Conservation (phyloP, 2,329 filamentous ascomycete species). For the Dothideomycetes sp. region DNA sequence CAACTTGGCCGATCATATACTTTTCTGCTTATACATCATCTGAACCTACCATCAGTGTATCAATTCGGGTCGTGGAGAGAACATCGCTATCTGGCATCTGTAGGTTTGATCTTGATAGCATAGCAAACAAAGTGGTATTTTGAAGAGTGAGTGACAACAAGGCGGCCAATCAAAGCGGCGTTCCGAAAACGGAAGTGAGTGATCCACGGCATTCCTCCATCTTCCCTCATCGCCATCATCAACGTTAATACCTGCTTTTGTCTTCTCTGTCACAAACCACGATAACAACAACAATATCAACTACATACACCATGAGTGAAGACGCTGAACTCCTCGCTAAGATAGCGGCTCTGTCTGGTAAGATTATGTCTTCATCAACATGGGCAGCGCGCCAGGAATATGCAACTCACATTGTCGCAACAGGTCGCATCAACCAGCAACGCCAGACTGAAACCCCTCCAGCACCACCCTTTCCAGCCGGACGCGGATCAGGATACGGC, state of each 20-base stretch:
- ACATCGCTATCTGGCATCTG: no score
- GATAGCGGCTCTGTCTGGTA: constrained; percentile 16
- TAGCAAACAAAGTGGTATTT: neutral
- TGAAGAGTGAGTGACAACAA: neutral
- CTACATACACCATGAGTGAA: constrained; percentile 12
- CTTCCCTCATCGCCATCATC: neutral
- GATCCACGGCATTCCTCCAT: no score
- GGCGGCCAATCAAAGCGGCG: neutral
- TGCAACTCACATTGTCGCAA: neutral
- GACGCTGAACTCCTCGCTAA: constrained; percentile 16
- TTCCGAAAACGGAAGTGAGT: constrained; percentile 9
- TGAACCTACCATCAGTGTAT: no score
- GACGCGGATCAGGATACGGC: neutral
- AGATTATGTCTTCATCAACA: neutral
- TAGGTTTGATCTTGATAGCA: neutral
- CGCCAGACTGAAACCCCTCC: constrained; percentile 9
- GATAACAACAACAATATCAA: neutral
- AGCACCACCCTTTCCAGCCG: neutral
- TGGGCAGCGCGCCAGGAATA: neutral
- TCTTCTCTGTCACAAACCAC: neutral
- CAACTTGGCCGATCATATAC: no score
- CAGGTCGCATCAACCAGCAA: constrained; percentile 16
- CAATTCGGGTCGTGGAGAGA: no score
- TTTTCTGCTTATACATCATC: no score
- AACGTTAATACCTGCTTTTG: neutral